A percentile compares a stretch with the other conserved stretches of the same genome.
These are phyloP conservation scores for Gorgonomyces haynaldii DNA, from an alignment of 192 early-diverging fungal genomes.

Conservation along the genomic window DNA sequence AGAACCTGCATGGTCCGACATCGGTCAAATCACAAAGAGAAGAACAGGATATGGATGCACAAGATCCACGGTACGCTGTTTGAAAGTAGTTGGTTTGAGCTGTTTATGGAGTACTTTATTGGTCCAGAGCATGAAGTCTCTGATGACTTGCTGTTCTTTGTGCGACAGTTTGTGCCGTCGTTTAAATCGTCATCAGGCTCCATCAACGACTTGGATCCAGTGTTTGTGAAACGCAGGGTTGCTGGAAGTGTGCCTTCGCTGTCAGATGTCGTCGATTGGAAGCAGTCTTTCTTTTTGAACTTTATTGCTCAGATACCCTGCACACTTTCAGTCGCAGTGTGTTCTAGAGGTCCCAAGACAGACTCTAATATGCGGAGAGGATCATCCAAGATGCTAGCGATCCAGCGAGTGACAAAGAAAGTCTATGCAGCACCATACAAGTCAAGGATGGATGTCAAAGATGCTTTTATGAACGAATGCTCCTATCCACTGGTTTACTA, in stretches of 20 bases:
- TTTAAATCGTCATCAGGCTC: conserved; percentile 10
- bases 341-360: conserved; percentile 37
- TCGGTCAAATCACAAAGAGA: conserved; percentile 22
- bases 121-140: conserved; percentile 52
- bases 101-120: conserved; percentile 65
- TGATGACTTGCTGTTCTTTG: conserved; percentile 84
- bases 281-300: conserved; percentile 84
- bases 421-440: conserved; percentile 86
- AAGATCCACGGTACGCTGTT: conserved; percentile 38
- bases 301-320: conserved; percentile 85
- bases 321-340: conserved; percentile 81
- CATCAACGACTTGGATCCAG: conserved; percentile 45
- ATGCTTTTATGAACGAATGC: conserved; percentile 73
- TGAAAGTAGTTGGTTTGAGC: conserved; percentile 31
- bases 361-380: conserved; percentile 17
- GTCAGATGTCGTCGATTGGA: conserved; percentile 71
- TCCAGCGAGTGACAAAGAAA: conserved; percentile 60
- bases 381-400: conserved; percentile 59
- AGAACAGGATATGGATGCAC: conserved; percentile 38
- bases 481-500: conserved; percentile 88
- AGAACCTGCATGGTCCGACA: conserved; percentile 56
- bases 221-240: conserved; percentile 74
- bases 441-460: conserved; percentile 82
- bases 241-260: conserved; percentile 52
- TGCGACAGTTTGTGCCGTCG: conserved; percentile 31